Conservation (phyloP, 192 early-diverging fungal species). For the Diversispora epigaea region DNA sequence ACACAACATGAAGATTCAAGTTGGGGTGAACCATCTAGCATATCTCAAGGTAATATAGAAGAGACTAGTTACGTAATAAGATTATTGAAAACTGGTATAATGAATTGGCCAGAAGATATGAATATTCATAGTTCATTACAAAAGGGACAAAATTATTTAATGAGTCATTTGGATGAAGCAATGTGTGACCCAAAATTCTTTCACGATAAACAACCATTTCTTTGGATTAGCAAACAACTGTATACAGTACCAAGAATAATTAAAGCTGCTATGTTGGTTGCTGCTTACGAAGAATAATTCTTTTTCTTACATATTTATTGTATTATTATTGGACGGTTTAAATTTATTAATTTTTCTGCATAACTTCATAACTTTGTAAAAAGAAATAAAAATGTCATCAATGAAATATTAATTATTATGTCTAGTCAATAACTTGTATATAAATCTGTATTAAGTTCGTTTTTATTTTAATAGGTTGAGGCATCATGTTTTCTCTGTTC, state of each 20-base stretch:
- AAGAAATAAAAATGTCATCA: too few species aligned
- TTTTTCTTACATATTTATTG: too few species aligned
- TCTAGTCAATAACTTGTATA: too few species aligned
- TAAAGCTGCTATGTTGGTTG: neutral
- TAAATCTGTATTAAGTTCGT: too few species aligned
- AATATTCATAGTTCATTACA: neutral
- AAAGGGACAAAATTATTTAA: neutral
- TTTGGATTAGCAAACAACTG: constrained; percentile 2
- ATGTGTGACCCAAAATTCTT: constrained; percentile 11
- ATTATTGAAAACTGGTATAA: neutral
- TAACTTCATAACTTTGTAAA: too few species aligned
- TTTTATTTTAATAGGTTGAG: too few species aligned
- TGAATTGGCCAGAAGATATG: neutral
- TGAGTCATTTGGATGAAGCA: constrained; percentile 1
- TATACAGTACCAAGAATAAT: constrained; percentile 12
- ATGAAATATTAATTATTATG: too few species aligned
- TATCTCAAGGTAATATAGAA: neutral
- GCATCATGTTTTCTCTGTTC: too few species aligned
- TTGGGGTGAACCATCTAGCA: constrained; percentile 7
- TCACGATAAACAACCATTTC: constrained; percentile 24
- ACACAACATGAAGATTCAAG: constrained; percentile 19
- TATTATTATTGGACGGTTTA: too few species aligned
- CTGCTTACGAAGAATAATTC: too few species aligned
- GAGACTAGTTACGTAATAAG: constrained; percentile 22
- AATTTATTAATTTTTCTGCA: too few species aligned